These are phyloP conservation scores for Clavispora carvajalis DNA, from an alignment of 805 yeast species.

Conservation along the genomic window DNA sequence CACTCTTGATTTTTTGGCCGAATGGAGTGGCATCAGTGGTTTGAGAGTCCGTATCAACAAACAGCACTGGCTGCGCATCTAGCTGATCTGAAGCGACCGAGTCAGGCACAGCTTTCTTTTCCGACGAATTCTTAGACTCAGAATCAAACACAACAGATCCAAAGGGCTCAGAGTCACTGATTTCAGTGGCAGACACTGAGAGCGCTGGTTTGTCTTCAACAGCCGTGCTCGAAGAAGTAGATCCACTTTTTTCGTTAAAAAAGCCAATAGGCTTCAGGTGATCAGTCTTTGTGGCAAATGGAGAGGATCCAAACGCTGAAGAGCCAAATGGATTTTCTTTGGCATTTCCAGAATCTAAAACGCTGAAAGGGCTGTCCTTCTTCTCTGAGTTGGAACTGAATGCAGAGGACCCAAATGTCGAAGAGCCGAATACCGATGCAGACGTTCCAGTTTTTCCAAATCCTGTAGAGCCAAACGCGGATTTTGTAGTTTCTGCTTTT, in stretches of 20 bases:
- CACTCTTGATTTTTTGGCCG: background rate
- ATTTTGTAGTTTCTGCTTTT: background rate
- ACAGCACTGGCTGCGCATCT: background rate
- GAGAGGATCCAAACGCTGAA: background rate
- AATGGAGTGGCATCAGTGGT: background rate
- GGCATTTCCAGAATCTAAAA: background rate
- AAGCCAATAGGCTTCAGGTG: background rate
- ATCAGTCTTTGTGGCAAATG: background rate
- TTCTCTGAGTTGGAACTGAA: background rate
- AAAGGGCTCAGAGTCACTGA: background rate
- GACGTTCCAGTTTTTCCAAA: constrained; percentile 7
- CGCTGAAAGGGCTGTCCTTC: background rate
- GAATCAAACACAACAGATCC: background rate
- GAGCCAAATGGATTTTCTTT: background rate
- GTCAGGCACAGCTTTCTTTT: no score
- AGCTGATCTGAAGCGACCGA: background rate
- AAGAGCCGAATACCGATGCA: constrained; percentile 11
- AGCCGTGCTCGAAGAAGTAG: background rate
- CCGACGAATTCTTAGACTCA: background rate
- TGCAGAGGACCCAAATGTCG: constrained; percentile 11
- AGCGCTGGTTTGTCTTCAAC: background rate
- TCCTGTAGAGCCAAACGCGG: constrained; percentile 3
- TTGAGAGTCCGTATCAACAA: background rate
- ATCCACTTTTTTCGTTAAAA: background rate
- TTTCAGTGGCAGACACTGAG: background rate